Evolutionary conservation across 495 filamentous ascomycete species (phyloP), one percentile per base, ranked within the genome.

Genomic region (Tuber magnatum): DNA sequence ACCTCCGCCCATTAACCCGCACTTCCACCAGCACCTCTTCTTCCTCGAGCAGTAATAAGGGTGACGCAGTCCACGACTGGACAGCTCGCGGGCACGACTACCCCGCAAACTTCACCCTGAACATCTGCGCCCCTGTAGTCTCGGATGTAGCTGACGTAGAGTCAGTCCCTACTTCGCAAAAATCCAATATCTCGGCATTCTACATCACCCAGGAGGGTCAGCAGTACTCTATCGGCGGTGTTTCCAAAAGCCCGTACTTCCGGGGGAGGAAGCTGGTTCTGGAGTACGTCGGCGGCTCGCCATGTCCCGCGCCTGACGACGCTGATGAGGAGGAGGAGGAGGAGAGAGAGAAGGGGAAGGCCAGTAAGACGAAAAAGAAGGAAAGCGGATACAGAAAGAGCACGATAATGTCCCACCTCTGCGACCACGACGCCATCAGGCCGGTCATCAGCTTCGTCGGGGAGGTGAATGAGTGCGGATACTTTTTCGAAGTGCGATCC

Each of bases 401-500:
- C 1, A 92, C 93, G 14, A 89, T 94, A 72, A 93, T 99, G 86
- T 94, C 92, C 43, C 92, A 98, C 84, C 91, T 94, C 81, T 98
- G 96, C 85, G 94, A 97, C 80, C 89, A 89, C 70, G 93, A 97
- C 75, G 85, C 87, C 32, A 82, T 86, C 14, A 83, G 85, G 9
- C 87, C 89, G 14, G 88, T 91, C 24, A 88, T 90, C 22, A 82
- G 90, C 7, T 99, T 97, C 83, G 90, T 98, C 71, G 93, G 92
- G 74, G 88, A 91, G 35, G 90, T 91, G 84, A 89, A 89, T 8
- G 93, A 97, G 80, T 99, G 96, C 86, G 88, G 92, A n/a, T 99
- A 97, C 84, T 92, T 96, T 83, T 99, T 99, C 85, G 94, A 97
- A 83, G 89, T 94, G n/a, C 92, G 94, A 74, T 93, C 93, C 69